Evolutionary conservation across 1,139 yeast species (phyloP), one percentile per base, ranked within the genome.

Genomic region (Debaryomyces udenii): DNA sequence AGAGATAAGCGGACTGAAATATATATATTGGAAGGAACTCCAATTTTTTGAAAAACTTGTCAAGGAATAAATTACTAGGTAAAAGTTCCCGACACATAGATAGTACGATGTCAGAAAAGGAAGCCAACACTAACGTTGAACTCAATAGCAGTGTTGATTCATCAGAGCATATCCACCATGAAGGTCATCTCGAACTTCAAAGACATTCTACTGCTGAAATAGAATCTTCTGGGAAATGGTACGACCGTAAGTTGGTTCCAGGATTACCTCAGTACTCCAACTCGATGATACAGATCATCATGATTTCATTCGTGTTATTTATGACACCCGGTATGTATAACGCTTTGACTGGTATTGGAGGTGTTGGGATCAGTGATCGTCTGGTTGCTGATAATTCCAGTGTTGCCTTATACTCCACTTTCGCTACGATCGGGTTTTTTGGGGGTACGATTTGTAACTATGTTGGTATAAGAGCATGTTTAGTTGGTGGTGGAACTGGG

Each of bases 251-350:
- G 38, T 28, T 46, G 27, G 51, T 55, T 7, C 48, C 59, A 11
- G 55, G 53, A 42, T 42, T 66, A 13, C 74, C 74, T 2, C 64
- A 67, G 7, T 77, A 70, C 56, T 74, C 80, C 3, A 56, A 62
- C 47, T 66, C 77, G 37, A 68, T 70, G 64, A 53, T 63, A 38
- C 81, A 76, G 52, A 61, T 76, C 22, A 63, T 74, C 24, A 59
- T 76, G 64, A 61, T 74, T 49, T 65, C 80, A 9, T 75, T 78
- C 50, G 78, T 75, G 14, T 60, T 76, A 28, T 78, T 78, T 54
- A 62, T 77, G 68, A 71, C 80, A 15, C 80, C 81, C 0, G 84
- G 84, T 44, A 76, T 78, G 78, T 79, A 62, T 59, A 78, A 78
- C 48, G 82, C 84, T 37, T 64, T 79, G 41, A 53, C 75, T 28